These are phyloP conservation scores for Haemoproteus tartakovskyi DNA, from an alignment of 169 alveolate genomes.

Conservation along the genomic window DNA sequence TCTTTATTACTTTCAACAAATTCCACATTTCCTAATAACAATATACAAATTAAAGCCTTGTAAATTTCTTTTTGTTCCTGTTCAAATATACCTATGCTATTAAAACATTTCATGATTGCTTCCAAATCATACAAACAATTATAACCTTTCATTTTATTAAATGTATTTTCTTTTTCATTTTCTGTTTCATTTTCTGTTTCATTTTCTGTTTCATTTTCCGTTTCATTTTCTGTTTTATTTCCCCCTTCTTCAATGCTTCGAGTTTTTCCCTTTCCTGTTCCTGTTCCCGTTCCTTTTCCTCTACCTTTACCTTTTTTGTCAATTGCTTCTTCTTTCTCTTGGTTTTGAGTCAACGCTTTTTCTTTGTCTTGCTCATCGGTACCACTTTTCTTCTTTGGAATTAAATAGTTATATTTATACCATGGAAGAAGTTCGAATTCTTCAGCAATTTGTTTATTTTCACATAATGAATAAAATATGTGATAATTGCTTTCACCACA, in stretches of 20 bases:
- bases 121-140: slow-evolving; percentile 28
- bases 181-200: not conserved
- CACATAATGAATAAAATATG: slow-evolving; percentile 89
- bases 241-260: not conserved
- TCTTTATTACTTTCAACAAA: slow-evolving; percentile 12
- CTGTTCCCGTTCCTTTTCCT: not conserved
- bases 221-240: not conserved
- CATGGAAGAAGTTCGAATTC: slow-evolving; percentile 55
- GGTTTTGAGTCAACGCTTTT: not conserved
- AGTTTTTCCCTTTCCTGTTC: not conserved
- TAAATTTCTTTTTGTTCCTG: slow-evolving; percentile 66
- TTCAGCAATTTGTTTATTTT: slow-evolving; percentile 23
- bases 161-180: not conserved
- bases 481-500: slow-evolving; percentile 96
- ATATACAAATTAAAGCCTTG: slow-evolving; percentile 54
- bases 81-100: slow-evolving; percentile 61
- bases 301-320: not conserved
- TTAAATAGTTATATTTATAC: slow-evolving; percentile 57
- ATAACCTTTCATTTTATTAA: not conserved
- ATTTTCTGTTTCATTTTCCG: not conserved
- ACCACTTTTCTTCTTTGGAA: not conserved
- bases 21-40: slow-evolving; percentile 62
- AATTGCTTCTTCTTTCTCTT: not conserved
- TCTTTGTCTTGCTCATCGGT: not conserved
- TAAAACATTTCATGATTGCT: slow-evolving; percentile 37